Base-by-base conservation (phyloP, 495 filamentous ascomycete species). In the Annulohypoxylon bovei region DNA sequence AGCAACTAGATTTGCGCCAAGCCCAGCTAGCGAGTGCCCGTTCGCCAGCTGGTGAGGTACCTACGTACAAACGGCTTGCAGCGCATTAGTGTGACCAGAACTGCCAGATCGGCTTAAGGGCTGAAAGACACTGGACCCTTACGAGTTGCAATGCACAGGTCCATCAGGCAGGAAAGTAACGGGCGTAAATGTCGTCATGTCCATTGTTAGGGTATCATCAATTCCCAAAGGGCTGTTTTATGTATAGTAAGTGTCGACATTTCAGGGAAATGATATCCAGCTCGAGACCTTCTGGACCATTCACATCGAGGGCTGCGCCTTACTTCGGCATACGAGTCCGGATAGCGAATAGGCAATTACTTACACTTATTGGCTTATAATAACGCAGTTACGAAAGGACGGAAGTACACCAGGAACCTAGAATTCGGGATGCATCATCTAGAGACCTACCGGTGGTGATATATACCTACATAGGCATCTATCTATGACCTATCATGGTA, bases 1-100 rank as follows among this genome's bases (percentile, higher is more conserved):
- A 67, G 64, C 5, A 66, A 35, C 4, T 16, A 46, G 22, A 2
- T 42, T 28, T 39, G 22, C 9, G 56, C 59, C 27, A 62, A 62
- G 30, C 46, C 32, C 12, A 12, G 28, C 49, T 53, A 53, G 16
- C 28, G 28, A 18, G 49, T 33, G 4, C 8, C 33, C 20, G 23
- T 12, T 6, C 46, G 4, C 23, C 23, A 50, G 46, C 46, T 53
- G 28, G 28, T 33, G n/a, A 6, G 27, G 47, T 52, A 46, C 42
- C 2, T 52, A 52, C 49, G 7, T 9, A 28, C 47, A 23, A 23
- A 4, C 12, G n/a, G 23, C 23, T 11, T n/a, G 23, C 23, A 28
- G 23, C 1, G 22, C 46, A 16, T 18, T 47, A 47, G 23, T 47
- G 44, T 18, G 20, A 47, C 8, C 11, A 12, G 39, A 0, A n/a